These are phyloP conservation scores for Candida gorgasii DNA, from an alignment of 805 yeast genomes.

Conservation along the genomic window DNA sequence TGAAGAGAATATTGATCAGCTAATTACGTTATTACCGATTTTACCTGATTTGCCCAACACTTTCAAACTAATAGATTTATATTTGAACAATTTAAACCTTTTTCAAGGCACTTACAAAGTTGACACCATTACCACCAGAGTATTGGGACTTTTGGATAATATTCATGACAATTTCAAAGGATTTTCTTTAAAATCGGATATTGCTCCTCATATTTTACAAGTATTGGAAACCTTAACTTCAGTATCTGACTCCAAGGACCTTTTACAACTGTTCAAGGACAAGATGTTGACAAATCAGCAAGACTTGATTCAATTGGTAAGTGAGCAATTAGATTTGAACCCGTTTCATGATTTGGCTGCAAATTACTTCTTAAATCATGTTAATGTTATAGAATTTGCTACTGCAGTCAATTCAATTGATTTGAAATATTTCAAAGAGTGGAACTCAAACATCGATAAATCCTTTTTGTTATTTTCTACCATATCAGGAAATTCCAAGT, in stretches of 20 bases:
- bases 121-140: slow-evolving; percentile 46
- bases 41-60: slow-evolving; percentile 34
- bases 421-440: slow-evolving; percentile 57
- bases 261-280: slow-evolving; percentile 52
- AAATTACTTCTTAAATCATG: slow-evolving; percentile 52
- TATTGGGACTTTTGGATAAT: slow-evolving; percentile 54
- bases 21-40: slow-evolving; percentile 34
- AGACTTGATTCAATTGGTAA: slow-evolving; percentile 29
- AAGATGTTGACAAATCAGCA: slow-evolving; percentile 54
- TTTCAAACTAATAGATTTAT: slow-evolving; percentile 22
- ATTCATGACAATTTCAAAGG: slow-evolving; percentile 65
- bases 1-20: slow-evolving; percentile 18
- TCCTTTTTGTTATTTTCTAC: slow-evolving; percentile 66
- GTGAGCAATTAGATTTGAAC: slow-evolving; percentile 9
- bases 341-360: slow-evolving; percentile 34
- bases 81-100: slow-evolving; percentile 12
- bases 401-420: slow-evolving; percentile 67
- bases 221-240: slow-evolving; percentile 45
- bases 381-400: slow-evolving; percentile 57
- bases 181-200: slow-evolving; percentile 61
- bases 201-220: slow-evolving; percentile 58
- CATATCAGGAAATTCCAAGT: slow-evolving; percentile 29
- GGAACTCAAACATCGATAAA: slow-evolving; percentile 83
- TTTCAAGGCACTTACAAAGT: slow-evolving; percentile 20
- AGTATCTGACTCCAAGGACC: slow-evolving; percentile 10